Evolutionary conservation across 2,329 filamentous ascomycete genomes (phyloP), one percentile per base, ranked within the genome.

Genomic region (Epichloe elymi): DNA sequence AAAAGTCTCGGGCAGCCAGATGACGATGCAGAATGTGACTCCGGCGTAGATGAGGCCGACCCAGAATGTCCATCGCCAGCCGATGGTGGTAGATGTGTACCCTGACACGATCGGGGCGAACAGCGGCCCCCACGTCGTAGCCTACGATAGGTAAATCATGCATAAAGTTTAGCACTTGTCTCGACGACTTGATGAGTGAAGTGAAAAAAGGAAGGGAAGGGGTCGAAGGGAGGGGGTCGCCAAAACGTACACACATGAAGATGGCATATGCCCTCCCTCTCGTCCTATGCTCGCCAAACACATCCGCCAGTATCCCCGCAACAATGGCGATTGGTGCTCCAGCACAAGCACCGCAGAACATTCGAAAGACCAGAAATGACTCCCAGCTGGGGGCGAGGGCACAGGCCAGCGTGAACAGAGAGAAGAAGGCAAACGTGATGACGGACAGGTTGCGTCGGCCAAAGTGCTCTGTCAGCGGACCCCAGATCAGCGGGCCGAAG

Each of bases 51-150:
- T 85, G 15, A 86, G 70, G 12, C 71, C 82, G 23, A 88, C 74
- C 77, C 83, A 87, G 59, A 86, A 86, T 2, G 75, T 67, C 84
- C 83, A 87, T 42, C 79, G 74, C 84, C 83, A 87, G 23, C 75
- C 76, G 33, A 85, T 73, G 1, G 70, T 72, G 1, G 70, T 61
- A 1, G 78, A 70, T 36, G 78, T 74, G 63, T 75, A 86, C 6
- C 83, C 83, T 0, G 79, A 80, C 19, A 84, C 72, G 17, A 84
- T 76, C 3, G 83, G 83, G 0, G 80, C 78, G 2, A 83, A 63
- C 12, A 86, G 71, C 0, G 82, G 83, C 0, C 84, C 84, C 46
- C 79, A 79, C 0, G 78, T 74, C 4, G 83, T 87, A 10, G 74
- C 72, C 74, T 78, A 54, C 35, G 20, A 36, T 30, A 1, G 8